Evolutionary conservation across 2,329 filamentous ascomycete species (phyloP).

Genomic region (Fusarium sp.): DNA sequence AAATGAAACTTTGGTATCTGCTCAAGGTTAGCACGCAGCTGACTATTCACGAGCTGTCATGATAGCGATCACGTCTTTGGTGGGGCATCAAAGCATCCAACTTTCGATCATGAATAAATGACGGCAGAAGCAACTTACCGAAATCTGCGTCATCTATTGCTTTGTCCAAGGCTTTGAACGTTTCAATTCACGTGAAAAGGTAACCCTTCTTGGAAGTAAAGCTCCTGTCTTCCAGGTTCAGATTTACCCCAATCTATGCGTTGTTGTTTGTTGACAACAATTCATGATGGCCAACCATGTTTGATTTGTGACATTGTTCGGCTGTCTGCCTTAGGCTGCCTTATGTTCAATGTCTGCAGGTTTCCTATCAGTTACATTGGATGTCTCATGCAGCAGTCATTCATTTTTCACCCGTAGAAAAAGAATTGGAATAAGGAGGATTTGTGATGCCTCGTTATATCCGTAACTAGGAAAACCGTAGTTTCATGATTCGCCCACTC

Average conservation of each 20-base stretch:
- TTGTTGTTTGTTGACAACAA: neutral
- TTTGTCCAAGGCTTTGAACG: neutral
- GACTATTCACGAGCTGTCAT: constrained; percentile 20
- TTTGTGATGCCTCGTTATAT: neutral
- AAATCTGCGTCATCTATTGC: neutral
- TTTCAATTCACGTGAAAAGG: neutral
- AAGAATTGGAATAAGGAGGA: neutral
- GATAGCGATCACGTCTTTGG: constrained; percentile 27
- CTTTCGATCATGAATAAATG: constrained; percentile 15
- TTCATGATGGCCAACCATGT: constrained; percentile 18
- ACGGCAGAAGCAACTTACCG: neutral
- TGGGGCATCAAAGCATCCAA: constrained; percentile 31
- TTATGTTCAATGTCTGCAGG: neutral
- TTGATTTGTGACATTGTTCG: constrained; percentile 5
- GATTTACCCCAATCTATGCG: neutral
- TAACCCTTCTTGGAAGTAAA: neutral
- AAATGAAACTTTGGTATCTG: neutral
- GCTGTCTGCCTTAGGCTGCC: constrained; percentile 21
- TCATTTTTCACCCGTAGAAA: neutral
- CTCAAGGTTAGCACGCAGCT: neutral
- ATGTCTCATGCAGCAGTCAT: neutral
- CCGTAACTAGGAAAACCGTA: neutral
- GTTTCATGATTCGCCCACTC: neutral
- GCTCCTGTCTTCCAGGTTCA: neutral
- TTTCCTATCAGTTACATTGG: neutral